Evolutionary conservation across 164 flowering plant genomes (phyloP), one percentile per base, ranked within the genome.

Genomic region (Hamamelis virginiana): DNA sequence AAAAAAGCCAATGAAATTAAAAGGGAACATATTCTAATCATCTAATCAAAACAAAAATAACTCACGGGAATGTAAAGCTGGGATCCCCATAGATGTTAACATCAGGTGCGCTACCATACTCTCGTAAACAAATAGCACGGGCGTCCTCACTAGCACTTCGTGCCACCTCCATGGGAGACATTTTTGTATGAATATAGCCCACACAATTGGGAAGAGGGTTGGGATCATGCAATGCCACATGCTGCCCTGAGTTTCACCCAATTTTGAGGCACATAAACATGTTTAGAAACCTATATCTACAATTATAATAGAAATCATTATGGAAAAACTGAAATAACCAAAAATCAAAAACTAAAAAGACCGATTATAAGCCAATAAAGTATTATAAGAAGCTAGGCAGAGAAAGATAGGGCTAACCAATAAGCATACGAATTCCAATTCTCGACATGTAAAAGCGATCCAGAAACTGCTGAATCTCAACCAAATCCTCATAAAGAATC

Each of bases 391-490:
- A 66, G n/a, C n/a, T n/a, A n/a, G 47, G 4, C 6, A 51, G 59
- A 67, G 28, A 27, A 65, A 66, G 59, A n/a, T 22, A 59, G 45
- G 47, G 58, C 79, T 74, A 69, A 91, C 98, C 98, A 77, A 94
- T 94, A 21, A 94, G 98, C 98, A 94, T 92, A 45, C 97, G 93
- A 62, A 94, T 91, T 62, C 95, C 98, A 70, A 94, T 94, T 78
- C 98, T 83, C 12, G 99, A 89, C 98, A 96, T 83, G 82, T 93
- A 96, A 77, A 96, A 96, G 11, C 97, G 94, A 69, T 96, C 99
- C 13, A 96, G 84, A 78, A 96, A 96, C 72, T 88, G 89, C 66
- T 93, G 98, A 66, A 93, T 91, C 74, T 88, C 97, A 75, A 80
- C 88, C 23, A 86, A 82, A 71, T 84, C 88, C 69, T 71, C 70